Evolutionary conservation across 192 early-diverging fungal species (phyloP).

Genomic region (Endogone sp.): DNA sequence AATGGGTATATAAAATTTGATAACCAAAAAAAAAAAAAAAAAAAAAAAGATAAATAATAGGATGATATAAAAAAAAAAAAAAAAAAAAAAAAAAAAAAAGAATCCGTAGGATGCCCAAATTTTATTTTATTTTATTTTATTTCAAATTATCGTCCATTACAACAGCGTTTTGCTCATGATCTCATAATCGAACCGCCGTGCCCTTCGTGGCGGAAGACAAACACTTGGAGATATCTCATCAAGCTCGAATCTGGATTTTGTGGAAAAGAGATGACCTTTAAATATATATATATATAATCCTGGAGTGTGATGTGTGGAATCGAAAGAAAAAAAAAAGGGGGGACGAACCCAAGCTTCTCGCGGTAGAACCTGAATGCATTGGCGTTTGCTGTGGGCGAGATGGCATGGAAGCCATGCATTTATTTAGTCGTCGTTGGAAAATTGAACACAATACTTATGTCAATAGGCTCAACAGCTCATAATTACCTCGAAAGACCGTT

Average conservation of each 20-base stretch:
- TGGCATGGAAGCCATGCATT: too few relatives aligned
- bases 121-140: too few relatives aligned
- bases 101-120: too few relatives aligned
- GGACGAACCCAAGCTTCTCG: slow-evolving; percentile 43
- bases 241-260: slow-evolving; percentile 41
- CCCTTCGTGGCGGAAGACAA: slow-evolving; percentile 43
- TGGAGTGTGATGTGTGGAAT: not conserved
- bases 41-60: too few relatives aligned
- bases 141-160: slow-evolving; percentile 2
- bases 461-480: not conserved
- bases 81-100: too few relatives aligned
- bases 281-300: too few relatives aligned
- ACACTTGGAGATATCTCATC: slow-evolving; percentile 64
- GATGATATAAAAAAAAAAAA: too few relatives aligned
- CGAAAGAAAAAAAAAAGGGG: not conserved
- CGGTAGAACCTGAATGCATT: slow-evolving; percentile 61
- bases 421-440: too few relatives aligned
- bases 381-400: slow-evolving; percentile 39
- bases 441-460: not conserved
- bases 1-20: too few relatives aligned
- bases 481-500: slow-evolving; percentile 66
- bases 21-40: too few relatives aligned
- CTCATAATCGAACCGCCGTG: slow-evolving; percentile 60
- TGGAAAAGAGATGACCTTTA: not conserved
- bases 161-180: slow-evolving; percentile 52